phyloP scores from a whole-genome alignment of 345 rosid genomes.

The Euphorbia tirucalli region DNA sequence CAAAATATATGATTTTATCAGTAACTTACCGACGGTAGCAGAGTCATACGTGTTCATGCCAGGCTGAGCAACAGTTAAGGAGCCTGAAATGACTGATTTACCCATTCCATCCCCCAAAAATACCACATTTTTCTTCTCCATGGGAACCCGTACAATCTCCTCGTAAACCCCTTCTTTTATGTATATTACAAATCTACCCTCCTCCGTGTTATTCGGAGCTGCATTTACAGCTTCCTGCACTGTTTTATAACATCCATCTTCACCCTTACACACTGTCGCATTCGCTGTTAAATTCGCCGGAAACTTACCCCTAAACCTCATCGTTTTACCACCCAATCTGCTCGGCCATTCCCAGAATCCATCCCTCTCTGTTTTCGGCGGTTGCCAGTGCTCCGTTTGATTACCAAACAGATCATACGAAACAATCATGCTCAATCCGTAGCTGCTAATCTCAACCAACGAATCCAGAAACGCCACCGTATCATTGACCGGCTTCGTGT shows the following conservation, averaged over 20 bases:
- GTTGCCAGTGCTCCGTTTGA: constrained; percentile 44
- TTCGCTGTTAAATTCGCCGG: constrained; percentile 46
- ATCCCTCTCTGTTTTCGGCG: constrained; percentile 68
- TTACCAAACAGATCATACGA: constrained; percentile 59
- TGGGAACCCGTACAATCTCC: constrained; percentile 70
- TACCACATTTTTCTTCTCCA: constrained; percentile 76
- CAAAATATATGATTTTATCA: no score
- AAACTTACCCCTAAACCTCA: constrained; percentile 29
- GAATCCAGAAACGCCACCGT: constrained; percentile 63
- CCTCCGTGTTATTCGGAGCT: constrained; percentile 50
- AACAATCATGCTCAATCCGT: constrained; percentile 66
- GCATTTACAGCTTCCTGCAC: constrained; percentile 80
- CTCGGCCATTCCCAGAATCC: constrained; percentile 36
- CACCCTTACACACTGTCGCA: constrained; percentile 66
- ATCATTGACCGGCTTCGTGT: constrained; percentile 37
- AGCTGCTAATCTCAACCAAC: constrained; percentile 47
- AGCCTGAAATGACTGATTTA: constrained; percentile 73
- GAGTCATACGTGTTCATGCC: constrained; percentile 68
- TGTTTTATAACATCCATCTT: constrained; percentile 42
- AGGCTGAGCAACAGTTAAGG: constrained; percentile 46
- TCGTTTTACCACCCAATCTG: constrained; percentile 3
- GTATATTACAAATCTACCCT: constrained; percentile 47
- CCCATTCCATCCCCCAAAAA: constrained; percentile 82
- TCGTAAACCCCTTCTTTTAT: constrained; percentile 65
- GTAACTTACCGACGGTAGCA: constrained; percentile 78